Conservation (phyloP, 2,329 filamentous ascomycete genomes). For the Aspergillus sclerotialis region DNA sequence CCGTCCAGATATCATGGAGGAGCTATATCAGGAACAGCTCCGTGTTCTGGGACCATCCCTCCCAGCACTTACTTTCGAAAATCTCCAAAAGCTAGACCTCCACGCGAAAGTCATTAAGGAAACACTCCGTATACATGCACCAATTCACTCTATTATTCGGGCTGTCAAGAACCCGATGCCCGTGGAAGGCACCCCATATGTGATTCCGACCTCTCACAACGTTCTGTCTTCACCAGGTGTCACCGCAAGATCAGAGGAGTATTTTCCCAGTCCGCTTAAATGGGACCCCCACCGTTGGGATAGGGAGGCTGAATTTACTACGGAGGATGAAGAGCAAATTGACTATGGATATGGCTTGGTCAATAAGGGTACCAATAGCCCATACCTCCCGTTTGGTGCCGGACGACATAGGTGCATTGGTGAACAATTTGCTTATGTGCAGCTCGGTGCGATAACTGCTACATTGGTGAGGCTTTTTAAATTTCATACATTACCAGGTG, state of each 20-base stretch:
- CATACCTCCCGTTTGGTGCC: conserved; percentile 90
- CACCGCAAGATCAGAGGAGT: conserved; percentile 61
- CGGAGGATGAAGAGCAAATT: conserved; percentile 62
- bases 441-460: conserved; percentile 78
- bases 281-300: conserved; percentile 96
- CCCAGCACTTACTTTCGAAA: conserved; percentile 68
- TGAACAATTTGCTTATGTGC: conserved; percentile 91
- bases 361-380: conserved; percentile 80
- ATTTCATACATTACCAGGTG: conserved; percentile 53
- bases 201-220: conserved; percentile 71
- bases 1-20: conserved; percentile 71
- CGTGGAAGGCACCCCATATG: conserved; percentile 73
- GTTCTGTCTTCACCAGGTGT: conserved; percentile 82
- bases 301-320: conserved; percentile 43
- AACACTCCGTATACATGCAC: conserved; percentile 81
- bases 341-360: conserved; percentile 93
- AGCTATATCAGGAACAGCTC: conserved; percentile 77
- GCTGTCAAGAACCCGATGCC: conserved; percentile 84
- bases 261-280: conserved; percentile 72
- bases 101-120: conserved; percentile 85
- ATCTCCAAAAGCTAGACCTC: conserved; percentile 69
- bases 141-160: conserved; percentile 92
- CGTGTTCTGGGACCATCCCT: conserved; percentile 65
- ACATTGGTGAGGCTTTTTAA: conserved; percentile 72
- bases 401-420: conserved; percentile 92